Conservation (phyloP, 2,329 filamentous ascomycete species). For the Cadophora sp. region DNA sequence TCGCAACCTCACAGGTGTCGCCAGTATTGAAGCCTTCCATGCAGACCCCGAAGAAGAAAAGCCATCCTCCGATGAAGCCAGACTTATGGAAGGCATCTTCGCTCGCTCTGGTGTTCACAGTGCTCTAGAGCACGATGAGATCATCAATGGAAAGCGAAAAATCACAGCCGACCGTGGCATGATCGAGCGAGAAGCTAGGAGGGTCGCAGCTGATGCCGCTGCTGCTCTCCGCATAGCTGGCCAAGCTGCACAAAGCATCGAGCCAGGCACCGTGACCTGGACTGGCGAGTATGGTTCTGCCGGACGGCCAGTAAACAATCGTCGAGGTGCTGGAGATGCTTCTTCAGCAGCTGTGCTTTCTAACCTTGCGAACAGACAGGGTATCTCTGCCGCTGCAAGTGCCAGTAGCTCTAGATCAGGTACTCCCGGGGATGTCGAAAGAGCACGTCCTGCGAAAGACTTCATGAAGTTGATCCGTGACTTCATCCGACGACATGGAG, state of each 20-base stretch:
- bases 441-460: conserved; percentile 59
- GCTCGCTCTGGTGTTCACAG: conserved; percentile 85
- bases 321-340: conserved; percentile 56
- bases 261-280: conserved; percentile 90
- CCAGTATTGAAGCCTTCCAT: conserved; percentile 69
- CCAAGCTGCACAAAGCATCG: conserved; percentile 73
- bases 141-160: conserved; percentile 78
- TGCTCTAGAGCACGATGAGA: conserved; percentile 92
- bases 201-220: conserved; percentile 79
- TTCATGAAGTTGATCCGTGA: conserved; percentile 77
- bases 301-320: conserved; percentile 67
- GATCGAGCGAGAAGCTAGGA: conserved; percentile 81
- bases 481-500: conserved; percentile 80
- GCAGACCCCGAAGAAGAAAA: conserved; percentile 55
- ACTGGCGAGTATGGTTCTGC: conserved; percentile 83
- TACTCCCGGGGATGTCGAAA: conserved; percentile 51
- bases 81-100: conserved; percentile 89
- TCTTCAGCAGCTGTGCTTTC: conserved; percentile 60
- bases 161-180: conserved; percentile 78
- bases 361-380: conserved; percentile 63
- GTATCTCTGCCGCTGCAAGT: conserved; percentile 46
- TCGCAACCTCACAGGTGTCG: conserved; percentile 63
- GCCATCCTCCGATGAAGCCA: conserved; percentile 65
- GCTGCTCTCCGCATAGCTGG: conserved; percentile 75
- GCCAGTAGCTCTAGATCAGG: conserved; percentile 55